Evolutionary conservation across 1,284 basidiomycete species (phyloP).

Genomic region (Trichosporon sp.): DNA sequence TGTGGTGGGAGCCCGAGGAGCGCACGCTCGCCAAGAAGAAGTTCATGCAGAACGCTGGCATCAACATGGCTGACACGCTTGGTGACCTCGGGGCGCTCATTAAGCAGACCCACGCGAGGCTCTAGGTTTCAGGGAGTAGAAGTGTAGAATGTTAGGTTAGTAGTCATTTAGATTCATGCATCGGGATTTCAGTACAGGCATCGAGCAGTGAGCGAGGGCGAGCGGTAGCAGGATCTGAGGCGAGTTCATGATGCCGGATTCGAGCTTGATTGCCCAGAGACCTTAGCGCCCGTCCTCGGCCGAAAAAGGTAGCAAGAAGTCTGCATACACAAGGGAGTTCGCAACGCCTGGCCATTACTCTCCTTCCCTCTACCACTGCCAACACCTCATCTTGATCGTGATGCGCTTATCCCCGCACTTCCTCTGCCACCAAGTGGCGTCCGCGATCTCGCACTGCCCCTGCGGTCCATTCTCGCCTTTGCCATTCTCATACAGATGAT

Average conservation of each 20-base stretch:
- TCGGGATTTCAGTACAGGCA: background rate
- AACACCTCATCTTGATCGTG: background rate
- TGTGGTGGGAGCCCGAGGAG: conserved; percentile 37
- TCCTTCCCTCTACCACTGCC: background rate
- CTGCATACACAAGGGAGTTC: no score
- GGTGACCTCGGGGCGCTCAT: conserved; percentile 32
- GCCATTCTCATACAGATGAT: background rate
- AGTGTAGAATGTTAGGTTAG: background rate
- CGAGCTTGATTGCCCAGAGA: no score
- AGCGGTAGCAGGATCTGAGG: no score
- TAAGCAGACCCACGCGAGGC: conserved; percentile 27
- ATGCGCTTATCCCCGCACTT: background rate
- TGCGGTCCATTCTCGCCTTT: background rate
- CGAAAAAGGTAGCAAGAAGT: no score
- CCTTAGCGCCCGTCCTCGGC: no score
- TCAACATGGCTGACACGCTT: conserved; percentile 32
- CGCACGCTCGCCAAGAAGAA: conserved; percentile 30
- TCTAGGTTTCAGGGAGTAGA: conserved; percentile 11
- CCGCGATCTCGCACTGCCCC: background rate
- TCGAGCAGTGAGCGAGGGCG: no score
- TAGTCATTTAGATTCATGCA: conserved; percentile 13
- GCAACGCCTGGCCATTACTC: no score
- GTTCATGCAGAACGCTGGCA: conserved; percentile 26
- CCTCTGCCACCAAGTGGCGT: background rate
- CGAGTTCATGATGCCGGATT: no score